Conservation (phyloP, 2,329 filamentous ascomycete species). For the Davidsoniella virescens region DNA sequence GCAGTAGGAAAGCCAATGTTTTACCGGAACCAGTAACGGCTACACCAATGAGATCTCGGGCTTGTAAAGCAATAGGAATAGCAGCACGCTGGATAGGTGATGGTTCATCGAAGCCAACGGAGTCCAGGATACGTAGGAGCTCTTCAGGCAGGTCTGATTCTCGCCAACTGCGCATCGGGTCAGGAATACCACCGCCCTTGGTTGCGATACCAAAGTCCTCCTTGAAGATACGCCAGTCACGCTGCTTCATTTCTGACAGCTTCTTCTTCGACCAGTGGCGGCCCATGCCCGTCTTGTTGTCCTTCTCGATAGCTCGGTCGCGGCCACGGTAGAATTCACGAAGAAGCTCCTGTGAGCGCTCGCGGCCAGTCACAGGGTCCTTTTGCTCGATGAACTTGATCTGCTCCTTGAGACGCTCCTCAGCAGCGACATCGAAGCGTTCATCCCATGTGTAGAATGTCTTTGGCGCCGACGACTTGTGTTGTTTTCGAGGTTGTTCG, state of each 20-base stretch:
- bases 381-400: conserved; percentile 56
- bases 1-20: conserved; percentile 86
- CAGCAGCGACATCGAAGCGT: conserved; percentile 36
- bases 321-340: conserved; percentile 59
- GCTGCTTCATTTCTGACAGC: conserved; percentile 83
- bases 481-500: conserved; percentile 9
- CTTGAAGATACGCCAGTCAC: conserved; percentile 99
- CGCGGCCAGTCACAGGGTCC: conserved; percentile 59
- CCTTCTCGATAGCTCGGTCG: conserved; percentile 50
- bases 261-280: conserved; percentile 95
- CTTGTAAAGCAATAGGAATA: conserved; percentile 86
- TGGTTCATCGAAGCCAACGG: conserved; percentile 82
- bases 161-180: conserved; percentile 88
- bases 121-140: conserved; percentile 64
- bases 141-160: conserved; percentile 68
- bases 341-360: conserved; percentile 63
- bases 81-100: conserved; percentile 84
- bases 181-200: conserved; percentile 80
- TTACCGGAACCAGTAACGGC: conserved; percentile 97
- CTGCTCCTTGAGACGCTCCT: conserved; percentile 38
- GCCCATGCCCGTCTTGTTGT: conserved; percentile 58
- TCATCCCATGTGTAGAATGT: conserved; percentile 49
- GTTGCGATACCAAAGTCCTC: conserved; percentile 95
- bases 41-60: conserved; percentile 91
- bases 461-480: conserved; percentile 28